Conservation (phyloP, 352 stramenopile species). For the Aphanomyces invadans region DNA sequence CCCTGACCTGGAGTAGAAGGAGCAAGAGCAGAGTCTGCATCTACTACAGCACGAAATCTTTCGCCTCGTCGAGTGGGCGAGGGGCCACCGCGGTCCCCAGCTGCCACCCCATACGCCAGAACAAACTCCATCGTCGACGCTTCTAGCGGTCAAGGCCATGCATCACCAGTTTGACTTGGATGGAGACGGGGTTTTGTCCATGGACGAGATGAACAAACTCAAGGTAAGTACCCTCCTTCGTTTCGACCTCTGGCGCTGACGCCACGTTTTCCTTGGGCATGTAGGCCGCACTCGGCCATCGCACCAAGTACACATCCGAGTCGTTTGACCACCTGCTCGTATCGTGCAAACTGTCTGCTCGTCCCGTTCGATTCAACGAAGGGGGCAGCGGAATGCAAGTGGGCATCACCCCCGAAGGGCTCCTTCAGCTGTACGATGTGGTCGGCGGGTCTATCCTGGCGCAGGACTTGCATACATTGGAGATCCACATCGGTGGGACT, state of each 20-base stretch:
- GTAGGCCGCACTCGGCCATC: conserved; percentile 6
- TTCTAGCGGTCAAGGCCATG: conserved; percentile 9
- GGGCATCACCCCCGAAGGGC: conserved; percentile 16
- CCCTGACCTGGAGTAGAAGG: background rate
- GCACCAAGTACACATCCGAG: background rate
- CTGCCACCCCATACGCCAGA: background rate
- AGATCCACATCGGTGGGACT: conserved; percentile 21
- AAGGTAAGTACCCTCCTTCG: conserved; percentile 11
- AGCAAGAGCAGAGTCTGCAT: conserved; percentile 6
- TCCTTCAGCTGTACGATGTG: conserved; percentile 15
- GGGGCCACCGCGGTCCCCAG: background rate
- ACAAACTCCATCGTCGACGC: background rate
- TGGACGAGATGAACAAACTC: conserved; percentile 22
- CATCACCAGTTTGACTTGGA: conserved; percentile 18
- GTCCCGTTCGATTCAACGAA: background rate
- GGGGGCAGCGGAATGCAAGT: background rate
- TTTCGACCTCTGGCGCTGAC: no score
- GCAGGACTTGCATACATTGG: conserved; percentile 8
- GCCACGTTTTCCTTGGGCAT: no score
- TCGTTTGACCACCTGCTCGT: conserved; percentile 1
- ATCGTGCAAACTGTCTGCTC: background rate
- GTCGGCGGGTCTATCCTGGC: conserved; percentile 3
- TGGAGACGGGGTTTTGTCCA: conserved; percentile 4
- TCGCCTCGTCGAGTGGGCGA: background rate
- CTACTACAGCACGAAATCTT: conserved; percentile 7